These are phyloP conservation scores for Rhodotorula diobovata DNA, from an alignment of 768 basidiomycete species.

Conservation along the genomic window DNA sequence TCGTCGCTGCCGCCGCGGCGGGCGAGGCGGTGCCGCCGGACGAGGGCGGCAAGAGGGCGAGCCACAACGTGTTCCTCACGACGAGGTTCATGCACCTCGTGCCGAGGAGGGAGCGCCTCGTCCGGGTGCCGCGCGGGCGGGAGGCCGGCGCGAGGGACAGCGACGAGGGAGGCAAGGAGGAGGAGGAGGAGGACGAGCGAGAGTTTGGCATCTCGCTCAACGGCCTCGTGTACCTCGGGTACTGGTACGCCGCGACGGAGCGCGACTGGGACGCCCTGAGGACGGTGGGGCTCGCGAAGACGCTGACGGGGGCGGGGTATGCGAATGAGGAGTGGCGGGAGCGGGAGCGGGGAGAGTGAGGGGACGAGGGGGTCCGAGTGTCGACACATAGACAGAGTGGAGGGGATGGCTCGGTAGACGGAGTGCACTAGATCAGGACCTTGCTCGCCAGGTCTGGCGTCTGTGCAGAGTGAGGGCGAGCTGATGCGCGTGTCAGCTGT, in stretches of 20 bases:
- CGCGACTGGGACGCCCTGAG: neutral
- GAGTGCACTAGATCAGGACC: no score
- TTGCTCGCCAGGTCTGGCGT: no score
- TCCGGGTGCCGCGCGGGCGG: neutral
- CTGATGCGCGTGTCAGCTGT: no score
- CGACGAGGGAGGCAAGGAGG: neutral
- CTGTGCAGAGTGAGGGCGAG: no score
- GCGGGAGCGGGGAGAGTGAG: neutral
- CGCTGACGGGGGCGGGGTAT: constrained; percentile 11
- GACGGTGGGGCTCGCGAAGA: neutral
- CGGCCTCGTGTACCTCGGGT: constrained; percentile 17
- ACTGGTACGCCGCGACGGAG: constrained; percentile 10
- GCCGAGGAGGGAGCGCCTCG: constrained; percentile 10
- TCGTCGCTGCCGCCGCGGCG: neutral
- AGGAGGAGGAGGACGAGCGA: constrained; percentile 2
- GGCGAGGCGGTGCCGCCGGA: neutral
- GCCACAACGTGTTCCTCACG: constrained; percentile 32
- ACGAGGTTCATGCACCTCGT: constrained; percentile 5
- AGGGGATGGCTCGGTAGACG: no score
- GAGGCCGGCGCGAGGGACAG: no score
- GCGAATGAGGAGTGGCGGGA: constrained; percentile 13
- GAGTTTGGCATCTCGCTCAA: constrained; percentile 18
- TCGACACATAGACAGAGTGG: no score
- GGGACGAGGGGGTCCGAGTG: no score
- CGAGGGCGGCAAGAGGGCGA: constrained; percentile 4